Conservation (phyloP, 2,329 filamentous ascomycete genomes). For the Fusarium musae region DNA sequence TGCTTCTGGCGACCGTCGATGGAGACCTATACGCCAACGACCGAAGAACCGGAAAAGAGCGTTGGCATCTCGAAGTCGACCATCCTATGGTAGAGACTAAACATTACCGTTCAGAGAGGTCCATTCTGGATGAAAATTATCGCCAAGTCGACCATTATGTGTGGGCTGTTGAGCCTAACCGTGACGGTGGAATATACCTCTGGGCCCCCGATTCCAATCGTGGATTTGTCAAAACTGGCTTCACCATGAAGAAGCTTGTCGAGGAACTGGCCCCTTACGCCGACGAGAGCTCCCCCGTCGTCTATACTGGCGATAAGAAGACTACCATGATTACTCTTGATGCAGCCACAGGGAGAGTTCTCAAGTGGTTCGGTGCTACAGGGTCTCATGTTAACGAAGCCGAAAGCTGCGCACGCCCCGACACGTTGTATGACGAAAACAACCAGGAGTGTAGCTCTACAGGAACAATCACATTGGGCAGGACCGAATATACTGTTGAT, state of each 20-base stretch:
- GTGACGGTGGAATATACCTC: conserved; percentile 87
- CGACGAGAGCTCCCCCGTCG: conserved; percentile 78
- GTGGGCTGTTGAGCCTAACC: conserved; percentile 94
- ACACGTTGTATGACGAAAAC: conserved; percentile 72
- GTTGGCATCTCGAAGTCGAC: conserved; percentile 87
- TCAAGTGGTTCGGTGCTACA: conserved; percentile 84
- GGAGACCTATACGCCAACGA: conserved; percentile 93
- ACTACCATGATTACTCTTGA: conserved; percentile 91
- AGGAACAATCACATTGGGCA: conserved; percentile 83
- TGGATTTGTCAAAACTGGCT: conserved; percentile 72
- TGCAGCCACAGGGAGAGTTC: conserved; percentile 81
- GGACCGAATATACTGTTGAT: conserved; percentile 88
- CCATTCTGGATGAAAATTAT: conserved; percentile 67
- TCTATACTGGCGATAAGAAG: conserved; percentile 92
- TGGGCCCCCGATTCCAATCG: conserved; percentile 74
- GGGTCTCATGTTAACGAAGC: conserved; percentile 75
- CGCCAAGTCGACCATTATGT: conserved; percentile 83
- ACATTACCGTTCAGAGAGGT: conserved; percentile 78
- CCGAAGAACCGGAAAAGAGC: conserved; percentile 83
- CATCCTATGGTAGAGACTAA: conserved; percentile 91
- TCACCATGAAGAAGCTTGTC: conserved; percentile 88
- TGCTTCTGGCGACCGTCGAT: conserved; percentile 99
- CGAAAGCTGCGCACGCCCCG: conserved; percentile 79
- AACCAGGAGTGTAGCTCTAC: conserved; percentile 81
- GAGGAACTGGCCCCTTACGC: conserved; percentile 83